Evolutionary conservation across 768 basidiomycete species (phyloP).

Genomic region (Butyriboletus loyo): DNA sequence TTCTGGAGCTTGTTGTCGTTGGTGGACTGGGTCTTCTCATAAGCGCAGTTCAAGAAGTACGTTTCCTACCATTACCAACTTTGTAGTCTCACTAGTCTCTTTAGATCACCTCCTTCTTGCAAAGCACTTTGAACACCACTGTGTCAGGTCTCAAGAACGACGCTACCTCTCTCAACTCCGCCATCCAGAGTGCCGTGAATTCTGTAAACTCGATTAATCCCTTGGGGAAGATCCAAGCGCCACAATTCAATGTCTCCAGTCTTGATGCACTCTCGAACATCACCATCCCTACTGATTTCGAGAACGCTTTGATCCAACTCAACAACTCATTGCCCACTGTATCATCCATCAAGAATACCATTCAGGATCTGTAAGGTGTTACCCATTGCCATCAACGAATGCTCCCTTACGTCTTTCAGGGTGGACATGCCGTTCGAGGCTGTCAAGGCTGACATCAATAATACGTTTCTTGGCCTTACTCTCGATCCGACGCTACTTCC

Average conservation of each 20-base stretch:
- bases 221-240: conserved; percentile 63
- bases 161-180: conserved; percentile 63
- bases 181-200: conserved; percentile 59
- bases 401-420: conserved; percentile 33
- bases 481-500: conserved; percentile 75
- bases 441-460: conserved; percentile 85
- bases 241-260: conserved; percentile 72
- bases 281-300: conserved; percentile 73
- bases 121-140: conserved; percentile 53
- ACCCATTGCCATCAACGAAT: neutral
- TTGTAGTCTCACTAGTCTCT: conserved; percentile 6
- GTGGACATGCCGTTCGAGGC: conserved; percentile 86
- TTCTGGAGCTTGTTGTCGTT: conserved; percentile 83
- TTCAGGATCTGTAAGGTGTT: conserved; percentile 62
- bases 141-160: conserved; percentile 73
- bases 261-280: conserved; percentile 74
- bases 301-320: conserved; percentile 67
- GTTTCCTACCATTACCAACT: conserved; percentile 20
- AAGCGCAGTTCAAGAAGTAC: conserved; percentile 77
- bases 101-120: conserved; percentile 72
- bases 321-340: conserved; percentile 81
- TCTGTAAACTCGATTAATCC: conserved; percentile 77
- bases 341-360: conserved; percentile 62
- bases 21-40: conserved; percentile 81
- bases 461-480: conserved; percentile 69